phyloP scores from a whole-genome alignment of 2,329 filamentous ascomycete species.

The Phaeosphaeriaceae sp. region DNA sequence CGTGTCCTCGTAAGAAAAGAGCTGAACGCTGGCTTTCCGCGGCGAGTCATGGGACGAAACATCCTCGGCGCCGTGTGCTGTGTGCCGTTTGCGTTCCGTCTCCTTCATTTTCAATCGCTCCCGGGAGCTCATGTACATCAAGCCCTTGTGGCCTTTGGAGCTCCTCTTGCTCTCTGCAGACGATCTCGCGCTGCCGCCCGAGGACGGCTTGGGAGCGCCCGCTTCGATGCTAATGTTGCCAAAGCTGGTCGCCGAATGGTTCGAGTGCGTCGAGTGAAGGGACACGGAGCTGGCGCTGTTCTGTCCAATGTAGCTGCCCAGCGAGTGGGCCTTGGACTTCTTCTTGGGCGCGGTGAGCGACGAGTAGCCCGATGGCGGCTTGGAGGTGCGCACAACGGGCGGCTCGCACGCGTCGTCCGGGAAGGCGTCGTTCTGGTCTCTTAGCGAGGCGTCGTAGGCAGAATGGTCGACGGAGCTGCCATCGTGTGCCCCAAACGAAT shows the following conservation, averaged over 20 bases:
- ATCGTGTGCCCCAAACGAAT: slow-evolving; percentile 28
- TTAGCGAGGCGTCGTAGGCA: slow-evolving; percentile 63
- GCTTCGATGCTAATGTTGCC: slow-evolving; percentile 52
- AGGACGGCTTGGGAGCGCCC: slow-evolving; percentile 31
- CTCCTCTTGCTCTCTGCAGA: slow-evolving; percentile 47
- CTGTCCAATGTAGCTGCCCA: slow-evolving; percentile 66
- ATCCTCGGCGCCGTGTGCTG: slow-evolving; percentile 51
- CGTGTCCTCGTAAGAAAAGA: slow-evolving; percentile 43
- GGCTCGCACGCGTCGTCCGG: slow-evolving; percentile 66
- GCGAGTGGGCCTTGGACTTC: slow-evolving; percentile 51
- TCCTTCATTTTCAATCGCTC: slow-evolving; percentile 71
- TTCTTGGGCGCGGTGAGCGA: slow-evolving; percentile 68
- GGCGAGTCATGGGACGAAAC: slow-evolving; percentile 34
- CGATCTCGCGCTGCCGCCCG: slow-evolving; percentile 39
- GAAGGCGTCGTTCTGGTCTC: slow-evolving; percentile 57
- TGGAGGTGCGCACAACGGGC: slow-evolving; percentile 81
- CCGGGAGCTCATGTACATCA: slow-evolving; percentile 78
- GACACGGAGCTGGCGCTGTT: slow-evolving; percentile 43
- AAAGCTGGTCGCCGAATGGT: slow-evolving; percentile 45
- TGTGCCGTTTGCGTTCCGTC: slow-evolving; percentile 65
- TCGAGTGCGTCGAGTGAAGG: slow-evolving; percentile 44
- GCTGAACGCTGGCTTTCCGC: slow-evolving; percentile 30
- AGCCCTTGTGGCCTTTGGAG: slow-evolving; percentile 56
- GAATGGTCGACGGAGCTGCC: slow-evolving; percentile 77
- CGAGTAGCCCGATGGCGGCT: slow-evolving; percentile 79